These are phyloP conservation scores for Puccinia triticina DNA, from an alignment of 1,284 basidiomycete species.

Conservation along the genomic window DNA sequence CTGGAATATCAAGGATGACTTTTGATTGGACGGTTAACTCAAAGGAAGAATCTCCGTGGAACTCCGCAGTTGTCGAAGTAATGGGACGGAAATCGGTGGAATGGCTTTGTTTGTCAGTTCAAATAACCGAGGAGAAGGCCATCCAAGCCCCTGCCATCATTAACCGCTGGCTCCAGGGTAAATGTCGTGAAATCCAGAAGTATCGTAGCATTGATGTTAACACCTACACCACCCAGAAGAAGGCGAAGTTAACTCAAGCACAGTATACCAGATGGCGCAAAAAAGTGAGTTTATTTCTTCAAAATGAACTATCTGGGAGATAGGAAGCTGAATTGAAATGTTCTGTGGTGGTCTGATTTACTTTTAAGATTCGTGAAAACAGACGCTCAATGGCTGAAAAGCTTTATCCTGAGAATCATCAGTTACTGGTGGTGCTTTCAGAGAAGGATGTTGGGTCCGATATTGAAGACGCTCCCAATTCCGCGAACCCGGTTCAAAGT, in stretches of 20 bases:
- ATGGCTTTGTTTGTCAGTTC: not conserved
- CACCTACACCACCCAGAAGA: not conserved
- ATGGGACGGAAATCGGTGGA: slow-evolving; percentile 14
- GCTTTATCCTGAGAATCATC: not conserved
- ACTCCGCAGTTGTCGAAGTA: slow-evolving; percentile 2
- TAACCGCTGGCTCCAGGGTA: not conserved
- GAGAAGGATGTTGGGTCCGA: not conserved
- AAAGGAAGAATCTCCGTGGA: not conserved
- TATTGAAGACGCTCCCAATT: not conserved
- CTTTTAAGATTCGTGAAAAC: not conserved
- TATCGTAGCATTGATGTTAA: not conserved
- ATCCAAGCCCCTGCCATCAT: slow-evolving; percentile 2
- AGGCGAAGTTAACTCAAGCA: not conserved
- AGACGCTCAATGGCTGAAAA: not conserved
- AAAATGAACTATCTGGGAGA: not conserved
- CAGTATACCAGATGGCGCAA: slow-evolving; percentile 18
- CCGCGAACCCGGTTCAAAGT: not conserved
- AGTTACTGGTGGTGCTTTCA: not conserved
- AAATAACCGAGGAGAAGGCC: not conserved
- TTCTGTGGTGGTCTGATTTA: too few species aligned
- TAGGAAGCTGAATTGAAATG: too few species aligned
- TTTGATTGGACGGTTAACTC: not conserved
- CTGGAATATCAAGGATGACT: not conserved
- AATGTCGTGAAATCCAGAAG: not conserved
- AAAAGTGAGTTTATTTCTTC: not conserved